phyloP scores from a whole-genome alignment of 2,329 filamentous ascomycete genomes.

The Colletotrichum sp. region DNA sequence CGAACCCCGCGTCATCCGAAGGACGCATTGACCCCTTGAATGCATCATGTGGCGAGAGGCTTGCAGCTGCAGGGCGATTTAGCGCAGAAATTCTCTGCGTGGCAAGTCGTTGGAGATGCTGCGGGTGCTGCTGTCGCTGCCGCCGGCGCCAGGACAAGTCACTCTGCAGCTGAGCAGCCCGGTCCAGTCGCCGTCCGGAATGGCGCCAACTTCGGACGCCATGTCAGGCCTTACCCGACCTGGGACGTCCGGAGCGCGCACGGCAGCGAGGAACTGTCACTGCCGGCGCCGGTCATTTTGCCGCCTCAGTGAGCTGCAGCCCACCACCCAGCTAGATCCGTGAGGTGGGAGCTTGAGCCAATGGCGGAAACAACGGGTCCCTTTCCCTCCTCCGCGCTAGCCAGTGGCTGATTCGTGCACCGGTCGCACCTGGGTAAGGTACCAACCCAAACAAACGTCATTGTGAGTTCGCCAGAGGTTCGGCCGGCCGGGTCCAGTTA shows the following conservation, averaged over 20 bases:
- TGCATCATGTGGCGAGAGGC: slow-evolving; percentile 13
- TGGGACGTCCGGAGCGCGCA: background rate
- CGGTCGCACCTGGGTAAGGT: background rate
- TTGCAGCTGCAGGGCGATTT: slow-evolving; percentile 4
- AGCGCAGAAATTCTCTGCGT: background rate
- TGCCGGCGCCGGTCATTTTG: background rate
- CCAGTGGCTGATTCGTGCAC: slow-evolving; percentile 1
- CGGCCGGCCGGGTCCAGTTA: slow-evolving; percentile 11
- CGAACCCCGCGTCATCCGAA: slow-evolving; percentile 6
- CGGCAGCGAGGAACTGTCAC: background rate
- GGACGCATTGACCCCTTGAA: background rate
- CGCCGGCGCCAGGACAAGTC: background rate
- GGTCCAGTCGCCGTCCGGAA: background rate
- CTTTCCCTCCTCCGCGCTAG: background rate
- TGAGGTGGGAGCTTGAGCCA: slow-evolving; percentile 11
- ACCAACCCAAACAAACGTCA: slow-evolving; percentile 1
- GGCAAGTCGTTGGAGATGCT: background rate
- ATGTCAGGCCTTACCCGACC: background rate
- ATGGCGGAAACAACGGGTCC: slow-evolving; percentile 10
- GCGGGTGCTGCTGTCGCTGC: background rate
- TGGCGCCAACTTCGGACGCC: background rate
- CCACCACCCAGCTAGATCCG: background rate
- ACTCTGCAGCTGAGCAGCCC: background rate
- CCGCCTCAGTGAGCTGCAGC: background rate
- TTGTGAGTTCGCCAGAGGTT: slow-evolving; percentile 10